A percentile compares a stretch with the other conserved stretches of the same genome.
These are phyloP conservation scores for Cercospora sesami DNA, from an alignment of 2,329 filamentous ascomycete species.

Conservation along the genomic window DNA sequence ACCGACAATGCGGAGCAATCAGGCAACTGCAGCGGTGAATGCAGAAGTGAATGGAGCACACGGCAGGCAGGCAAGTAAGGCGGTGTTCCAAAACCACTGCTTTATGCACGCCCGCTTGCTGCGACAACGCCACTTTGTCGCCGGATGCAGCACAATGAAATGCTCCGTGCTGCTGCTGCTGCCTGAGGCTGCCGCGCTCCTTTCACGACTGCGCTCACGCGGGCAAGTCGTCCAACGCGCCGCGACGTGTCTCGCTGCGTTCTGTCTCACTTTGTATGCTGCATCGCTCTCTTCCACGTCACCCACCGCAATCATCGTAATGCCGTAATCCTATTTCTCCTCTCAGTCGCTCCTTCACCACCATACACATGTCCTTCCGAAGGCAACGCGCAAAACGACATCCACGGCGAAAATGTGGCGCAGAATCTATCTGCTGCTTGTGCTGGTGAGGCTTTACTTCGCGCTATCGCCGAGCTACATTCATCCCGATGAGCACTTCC, in stretches of 20 bases:
- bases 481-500: conserved; percentile 98
- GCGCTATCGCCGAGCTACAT: conserved; percentile 93
- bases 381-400: background rate
- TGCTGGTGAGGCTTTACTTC: conserved; percentile 88
- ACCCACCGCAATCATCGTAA: background rate
- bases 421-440: conserved; percentile 79
- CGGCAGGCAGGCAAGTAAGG: background rate
- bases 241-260: conserved; percentile 1
- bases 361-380: conserved; percentile 4
- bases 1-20: background rate
- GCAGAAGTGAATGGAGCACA: background rate
- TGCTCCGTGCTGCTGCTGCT: background rate
- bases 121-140: background rate
- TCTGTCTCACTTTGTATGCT: background rate
- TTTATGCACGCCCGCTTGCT: background rate
- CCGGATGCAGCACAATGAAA: background rate
- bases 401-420: conserved; percentile 70
- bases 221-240: background rate
- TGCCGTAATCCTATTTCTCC: conserved; percentile 6
- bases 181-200: background rate
- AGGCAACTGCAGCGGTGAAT: background rate
- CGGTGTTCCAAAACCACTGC: background rate
- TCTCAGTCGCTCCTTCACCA: conserved; percentile 7
- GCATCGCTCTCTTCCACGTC: background rate
- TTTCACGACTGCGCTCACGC: background rate